Evolutionary conservation across 805 yeast genomes (phyloP).

Genomic region (Priceomyces carsonii): DNA sequence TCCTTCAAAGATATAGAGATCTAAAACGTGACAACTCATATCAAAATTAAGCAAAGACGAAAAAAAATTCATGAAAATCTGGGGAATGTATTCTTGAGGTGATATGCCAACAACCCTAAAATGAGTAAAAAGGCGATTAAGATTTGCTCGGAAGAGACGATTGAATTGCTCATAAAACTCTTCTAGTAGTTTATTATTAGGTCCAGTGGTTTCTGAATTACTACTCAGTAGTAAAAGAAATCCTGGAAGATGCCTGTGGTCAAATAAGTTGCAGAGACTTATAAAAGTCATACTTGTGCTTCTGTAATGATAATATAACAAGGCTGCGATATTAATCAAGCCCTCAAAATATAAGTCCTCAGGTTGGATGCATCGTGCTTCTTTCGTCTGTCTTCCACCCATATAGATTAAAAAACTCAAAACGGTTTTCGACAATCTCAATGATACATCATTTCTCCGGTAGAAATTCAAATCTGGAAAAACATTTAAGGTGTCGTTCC

Average conservation of each 20-base stretch:
- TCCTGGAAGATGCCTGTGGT: slow-evolving; percentile 27
- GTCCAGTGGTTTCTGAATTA: slow-evolving; percentile 3
- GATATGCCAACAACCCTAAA: slow-evolving; percentile 43
- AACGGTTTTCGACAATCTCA: slow-evolving; percentile 24
- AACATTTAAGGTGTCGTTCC: slow-evolving; percentile 16
- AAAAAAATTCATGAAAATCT: slow-evolving; percentile 45
- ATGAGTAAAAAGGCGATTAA: slow-evolving; percentile 49
- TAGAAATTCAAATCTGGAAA: slow-evolving; percentile 22
- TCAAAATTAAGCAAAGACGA: slow-evolving; percentile 48
- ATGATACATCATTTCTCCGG: slow-evolving; percentile 13
- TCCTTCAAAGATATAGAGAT: slow-evolving; percentile 62
- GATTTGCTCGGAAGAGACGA: slow-evolving; percentile 43
- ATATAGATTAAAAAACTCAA: slow-evolving; percentile 26
- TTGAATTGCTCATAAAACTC: slow-evolving; percentile 40
- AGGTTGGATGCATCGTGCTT: too few relatives aligned
- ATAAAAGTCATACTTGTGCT: slow-evolving; percentile 37
- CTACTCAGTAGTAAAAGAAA: slow-evolving; percentile 13
- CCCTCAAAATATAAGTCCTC: slow-evolving; percentile 32
- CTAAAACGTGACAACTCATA: slow-evolving; percentile 50
- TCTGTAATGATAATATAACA: slow-evolving; percentile 38
- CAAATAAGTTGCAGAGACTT: slow-evolving; percentile 39
- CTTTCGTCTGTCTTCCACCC: slow-evolving; percentile 10
- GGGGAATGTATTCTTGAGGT: slow-evolving; percentile 43
- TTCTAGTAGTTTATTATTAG: slow-evolving; percentile 9
- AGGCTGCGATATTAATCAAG: slow-evolving; percentile 39